Conservation (phyloP, 108 stramenopile genomes). For the Conticribra guillardii region DNA sequence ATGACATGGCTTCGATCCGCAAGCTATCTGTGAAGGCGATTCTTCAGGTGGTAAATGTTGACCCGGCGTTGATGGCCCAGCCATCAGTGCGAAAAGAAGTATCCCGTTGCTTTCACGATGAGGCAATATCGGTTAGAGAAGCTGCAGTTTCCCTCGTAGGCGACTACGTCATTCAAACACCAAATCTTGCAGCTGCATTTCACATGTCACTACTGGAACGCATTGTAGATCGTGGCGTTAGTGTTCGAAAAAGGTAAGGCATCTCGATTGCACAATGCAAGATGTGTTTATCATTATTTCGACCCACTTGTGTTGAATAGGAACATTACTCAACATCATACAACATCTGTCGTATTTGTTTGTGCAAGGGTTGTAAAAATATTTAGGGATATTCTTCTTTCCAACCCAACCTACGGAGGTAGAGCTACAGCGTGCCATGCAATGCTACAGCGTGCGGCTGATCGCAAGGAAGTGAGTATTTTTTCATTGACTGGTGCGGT, state of each 20-base stretch:
- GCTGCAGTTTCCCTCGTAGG: slow-evolving; percentile 93
- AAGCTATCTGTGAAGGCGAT: slow-evolving; percentile 88
- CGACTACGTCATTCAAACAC: slow-evolving; percentile 79
- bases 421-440: slow-evolving; percentile 73
- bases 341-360: too few relatives aligned
- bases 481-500: too few relatives aligned
- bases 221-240: slow-evolving; percentile 83
- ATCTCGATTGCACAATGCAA: neutral
- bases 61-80: slow-evolving; percentile 81
- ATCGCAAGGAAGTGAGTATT: slow-evolving; percentile 78
- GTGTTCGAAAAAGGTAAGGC: slow-evolving; percentile 71
- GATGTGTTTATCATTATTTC: neutral
- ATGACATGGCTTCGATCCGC: slow-evolving; percentile 62
- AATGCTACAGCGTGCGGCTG: slow-evolving; percentile 79
- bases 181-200: slow-evolving; percentile 82
- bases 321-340: too few relatives aligned
- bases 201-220: slow-evolving; percentile 79
- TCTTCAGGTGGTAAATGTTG: slow-evolving; percentile 70
- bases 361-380: slow-evolving; percentile 87
- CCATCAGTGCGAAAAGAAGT: slow-evolving; percentile 74
- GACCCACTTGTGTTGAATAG: too few relatives aligned
- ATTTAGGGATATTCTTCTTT: slow-evolving; percentile 80
- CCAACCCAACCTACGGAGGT: slow-evolving; percentile 78
- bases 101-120: slow-evolving; percentile 83
- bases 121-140: slow-evolving; percentile 92